phyloP scores from a whole-genome alignment of 768 basidiomycete genomes.

The Xerocomellus chrysenteron region DNA sequence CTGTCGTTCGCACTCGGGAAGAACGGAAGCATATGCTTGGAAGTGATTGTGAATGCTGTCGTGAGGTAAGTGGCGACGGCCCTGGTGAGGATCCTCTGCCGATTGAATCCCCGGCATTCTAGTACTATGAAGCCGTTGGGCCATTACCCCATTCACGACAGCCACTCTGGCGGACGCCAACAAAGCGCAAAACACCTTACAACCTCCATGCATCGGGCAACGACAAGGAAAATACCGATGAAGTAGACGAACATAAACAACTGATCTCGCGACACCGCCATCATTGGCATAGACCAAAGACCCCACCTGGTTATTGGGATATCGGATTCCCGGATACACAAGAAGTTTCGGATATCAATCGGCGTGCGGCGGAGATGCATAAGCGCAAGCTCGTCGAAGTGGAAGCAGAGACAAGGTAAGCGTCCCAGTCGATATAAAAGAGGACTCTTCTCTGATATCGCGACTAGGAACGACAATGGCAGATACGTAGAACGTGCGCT shows the following conservation, averaged over 20 bases:
- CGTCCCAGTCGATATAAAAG: neutral
- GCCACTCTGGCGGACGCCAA: conserved; percentile 74
- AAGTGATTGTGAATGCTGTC: conserved; percentile 81
- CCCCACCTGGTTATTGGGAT: conserved; percentile 87
- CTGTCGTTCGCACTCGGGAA: conserved; percentile 68
- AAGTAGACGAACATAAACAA: conserved; percentile 56
- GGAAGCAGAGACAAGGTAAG: conserved; percentile 58
- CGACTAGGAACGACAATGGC: conserved; percentile 19
- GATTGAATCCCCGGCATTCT: neutral
- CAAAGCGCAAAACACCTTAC: conserved; percentile 29
- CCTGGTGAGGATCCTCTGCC: too few relatives aligned
- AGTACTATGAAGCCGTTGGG: conserved; percentile 83
- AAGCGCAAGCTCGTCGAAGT: conserved; percentile 57
- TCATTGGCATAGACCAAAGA: conserved; percentile 66
- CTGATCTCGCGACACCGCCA: conserved; percentile 71
- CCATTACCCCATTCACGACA: conserved; percentile 67
- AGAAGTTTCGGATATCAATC: conserved; percentile 74
- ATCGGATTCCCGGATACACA: conserved; percentile 91
- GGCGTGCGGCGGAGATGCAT: conserved; percentile 70
- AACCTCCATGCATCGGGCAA: conserved; percentile 1
- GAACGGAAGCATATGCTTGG: conserved; percentile 67
- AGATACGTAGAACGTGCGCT: conserved; percentile 28
- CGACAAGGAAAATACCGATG: conserved; percentile 35
- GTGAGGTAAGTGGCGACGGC: conserved; percentile 49
- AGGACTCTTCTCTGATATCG: neutral